phyloP scores from a whole-genome alignment of 1,284 basidiomycete genomes.

The Apiotrichum sp. region DNA sequence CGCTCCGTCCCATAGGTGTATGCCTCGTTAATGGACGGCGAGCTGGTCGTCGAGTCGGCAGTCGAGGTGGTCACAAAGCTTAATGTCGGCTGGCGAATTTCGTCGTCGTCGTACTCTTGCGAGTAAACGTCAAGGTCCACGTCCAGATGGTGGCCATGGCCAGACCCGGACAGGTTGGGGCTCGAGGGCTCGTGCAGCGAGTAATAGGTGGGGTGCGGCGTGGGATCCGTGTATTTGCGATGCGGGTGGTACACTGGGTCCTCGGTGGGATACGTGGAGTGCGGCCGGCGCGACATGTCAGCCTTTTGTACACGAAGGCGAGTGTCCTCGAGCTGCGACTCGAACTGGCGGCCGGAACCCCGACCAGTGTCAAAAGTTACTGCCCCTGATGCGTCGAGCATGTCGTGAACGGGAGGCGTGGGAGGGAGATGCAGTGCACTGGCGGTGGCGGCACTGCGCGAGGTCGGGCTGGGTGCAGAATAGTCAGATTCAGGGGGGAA shows the following conservation, averaged over 20 bases:
- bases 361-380: not conserved
- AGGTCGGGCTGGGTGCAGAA: constrained; percentile 16
- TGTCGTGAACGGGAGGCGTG: constrained; percentile 25
- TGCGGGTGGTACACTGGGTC: constrained; percentile 23
- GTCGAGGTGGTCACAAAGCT: constrained; percentile 45
- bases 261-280: constrained; percentile 29
- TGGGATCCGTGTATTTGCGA: constrained; percentile 41
- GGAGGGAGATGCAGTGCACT: constrained; percentile 21
- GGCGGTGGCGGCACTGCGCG: not conserved
- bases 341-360: constrained; percentile 1
- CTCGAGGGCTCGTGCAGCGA: constrained; percentile 12
- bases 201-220: constrained; percentile 16
- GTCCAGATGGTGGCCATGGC: constrained; percentile 27
- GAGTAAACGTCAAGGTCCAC: constrained; percentile 42
- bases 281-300: constrained; percentile 25
- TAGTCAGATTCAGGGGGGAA: not conserved
- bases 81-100: constrained; percentile 35
- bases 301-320: constrained; percentile 17
- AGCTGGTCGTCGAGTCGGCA: constrained; percentile 35
- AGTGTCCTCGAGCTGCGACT: constrained; percentile 15
- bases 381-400: not conserved
- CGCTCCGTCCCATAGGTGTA: constrained; percentile 27
- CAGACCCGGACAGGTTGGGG: constrained; percentile 4
- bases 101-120: constrained; percentile 25
- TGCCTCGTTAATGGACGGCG: constrained; percentile 29